These are phyloP conservation scores for Glomus cerebriforme DNA, from an alignment of 192 early-diverging fungal species.

Conservation along the genomic window DNA sequence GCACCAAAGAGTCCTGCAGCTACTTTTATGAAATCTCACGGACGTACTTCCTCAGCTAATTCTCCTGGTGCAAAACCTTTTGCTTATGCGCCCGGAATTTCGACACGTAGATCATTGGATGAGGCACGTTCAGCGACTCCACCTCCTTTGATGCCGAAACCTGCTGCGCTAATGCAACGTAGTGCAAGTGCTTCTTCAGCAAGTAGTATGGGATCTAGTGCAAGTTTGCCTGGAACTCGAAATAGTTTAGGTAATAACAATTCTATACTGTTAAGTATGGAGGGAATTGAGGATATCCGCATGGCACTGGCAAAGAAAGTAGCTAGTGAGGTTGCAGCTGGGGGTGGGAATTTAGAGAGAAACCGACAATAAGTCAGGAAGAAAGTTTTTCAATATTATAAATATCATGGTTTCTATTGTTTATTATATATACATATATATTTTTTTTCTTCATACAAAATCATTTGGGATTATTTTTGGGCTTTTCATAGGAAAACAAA, in stretches of 20 bases:
- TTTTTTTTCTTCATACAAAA: not conserved
- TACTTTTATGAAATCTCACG: conserved; percentile 5
- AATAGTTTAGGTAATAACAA: conserved; percentile 11
- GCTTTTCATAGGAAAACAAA: not conserved
- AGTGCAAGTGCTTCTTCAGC: conserved; percentile 28
- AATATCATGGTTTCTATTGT: not conserved
- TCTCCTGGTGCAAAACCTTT: not conserved
- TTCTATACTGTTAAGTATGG: not conserved
- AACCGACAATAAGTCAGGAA: conserved; percentile 1
- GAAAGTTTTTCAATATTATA: too few relatives aligned
- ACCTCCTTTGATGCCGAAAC: conserved; percentile 29
- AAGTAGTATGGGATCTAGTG: conserved; percentile 14
- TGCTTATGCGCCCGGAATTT: not conserved
- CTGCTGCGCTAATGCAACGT: conserved; percentile 22
- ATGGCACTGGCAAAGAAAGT: conserved; percentile 26
- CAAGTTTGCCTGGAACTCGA: not conserved
- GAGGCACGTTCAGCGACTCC: conserved; percentile 19
- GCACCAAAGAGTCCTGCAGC: not conserved
- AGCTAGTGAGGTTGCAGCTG: conserved; percentile 25
- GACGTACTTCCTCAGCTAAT: not conserved
- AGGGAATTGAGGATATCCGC: conserved; percentile 16
- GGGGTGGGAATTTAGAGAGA: conserved; percentile 23
- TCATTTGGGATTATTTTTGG: not conserved
- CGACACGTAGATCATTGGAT: conserved; percentile 29
- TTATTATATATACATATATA: not conserved